Evolutionary conservation across 306 rosid species (phyloP), one percentile per base, ranked within the genome.

Genomic region (Boehmeria nivea): DNA sequence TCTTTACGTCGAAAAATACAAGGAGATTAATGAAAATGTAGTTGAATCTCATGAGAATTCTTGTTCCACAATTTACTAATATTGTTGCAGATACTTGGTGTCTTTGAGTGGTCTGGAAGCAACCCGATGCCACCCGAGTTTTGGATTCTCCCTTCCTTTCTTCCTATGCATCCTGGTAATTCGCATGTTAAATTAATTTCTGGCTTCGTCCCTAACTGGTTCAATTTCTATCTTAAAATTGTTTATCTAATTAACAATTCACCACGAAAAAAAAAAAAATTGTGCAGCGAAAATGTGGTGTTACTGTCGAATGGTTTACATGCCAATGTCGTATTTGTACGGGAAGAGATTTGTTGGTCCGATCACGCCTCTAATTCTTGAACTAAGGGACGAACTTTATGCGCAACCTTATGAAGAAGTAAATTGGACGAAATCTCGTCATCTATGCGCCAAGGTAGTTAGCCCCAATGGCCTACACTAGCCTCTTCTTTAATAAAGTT

Each of bases 71-170:
- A n/a, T n/a, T n/a, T n/a, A n/a, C n/a, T n/a, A n/a, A n/a, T n/a
- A 12, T 14, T 43, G 8, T 0, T 33, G 4, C 12, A 86, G 91
- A 73, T 87, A 63, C 71, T 81, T 43, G 95, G 95, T 13, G 31
- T 87, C 34, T 81, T 67, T 63, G 87, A 81, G 3, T 87, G 95
- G 94, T 49, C 34, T 0, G 94, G 89, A 72, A 49, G 68, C 73
- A 84, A 84, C 20, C 95, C 95, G 12, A 81, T 84, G 83, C 94
- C 94, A 9, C 95, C 95, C 0, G 95, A 84, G 28, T 87, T 84
- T 67, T 87, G 94, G 94, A 72, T 84, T 34, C 74, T 84, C 21
- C 95, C 95, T 63, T 79, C 89, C 1, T 81, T 75, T 71, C 85
- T 87, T 42, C 95, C 89, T 2, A 77, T 87, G 68, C 81, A 81